A percentile compares a stretch with the other conserved stretches of the same genome.
Conservation (phyloP, 2,329 filamentous ascomycete species). For the Aureobasidium musti region DNA sequence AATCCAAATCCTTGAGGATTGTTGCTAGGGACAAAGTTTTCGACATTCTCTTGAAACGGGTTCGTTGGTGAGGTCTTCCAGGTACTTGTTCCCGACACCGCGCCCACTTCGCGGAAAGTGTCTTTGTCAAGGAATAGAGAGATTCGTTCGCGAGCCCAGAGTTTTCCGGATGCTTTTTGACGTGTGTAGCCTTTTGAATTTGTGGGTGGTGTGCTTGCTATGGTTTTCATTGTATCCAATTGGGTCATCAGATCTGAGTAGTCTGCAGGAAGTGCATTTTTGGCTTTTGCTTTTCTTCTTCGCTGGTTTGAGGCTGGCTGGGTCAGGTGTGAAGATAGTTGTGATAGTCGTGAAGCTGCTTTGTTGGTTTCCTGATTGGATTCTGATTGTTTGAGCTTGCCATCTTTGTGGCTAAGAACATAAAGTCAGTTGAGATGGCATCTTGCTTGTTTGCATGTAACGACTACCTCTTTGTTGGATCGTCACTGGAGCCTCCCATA, state of each 20-base stretch:
- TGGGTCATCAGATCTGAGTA: slow-evolving; percentile 64
- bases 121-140: slow-evolving; percentile 59
- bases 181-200: slow-evolving; percentile 61
- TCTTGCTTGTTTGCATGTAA: background rate
- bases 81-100: slow-evolving; percentile 59
- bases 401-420: background rate
- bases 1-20: slow-evolving; percentile 54
- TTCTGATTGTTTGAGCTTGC: background rate
- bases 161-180: slow-evolving; percentile 64
- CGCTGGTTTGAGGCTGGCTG: slow-evolving; percentile 21
- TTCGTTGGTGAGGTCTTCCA: slow-evolving; percentile 57
- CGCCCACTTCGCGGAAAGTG: slow-evolving; percentile 62
- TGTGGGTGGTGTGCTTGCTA: slow-evolving; percentile 58
- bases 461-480: background rate
- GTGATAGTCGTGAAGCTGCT: slow-evolving; percentile 21
- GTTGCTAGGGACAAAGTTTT: slow-evolving; percentile 60
- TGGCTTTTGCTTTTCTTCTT: slow-evolving; percentile 42
- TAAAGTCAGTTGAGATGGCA: background rate
- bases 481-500: background rate
- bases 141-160: slow-evolving; percentile 65
- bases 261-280: slow-evolving; percentile 56
- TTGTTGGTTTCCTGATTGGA: background rate
- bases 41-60: slow-evolving; percentile 50
- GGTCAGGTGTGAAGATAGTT: slow-evolving; percentile 39
- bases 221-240: slow-evolving; percentile 53